A percentile compares a stretch with the other conserved stretches of the same genome.
Conservation (phyloP, 2,329 filamentous ascomycete genomes). For the Arthrobotrys conoides region DNA sequence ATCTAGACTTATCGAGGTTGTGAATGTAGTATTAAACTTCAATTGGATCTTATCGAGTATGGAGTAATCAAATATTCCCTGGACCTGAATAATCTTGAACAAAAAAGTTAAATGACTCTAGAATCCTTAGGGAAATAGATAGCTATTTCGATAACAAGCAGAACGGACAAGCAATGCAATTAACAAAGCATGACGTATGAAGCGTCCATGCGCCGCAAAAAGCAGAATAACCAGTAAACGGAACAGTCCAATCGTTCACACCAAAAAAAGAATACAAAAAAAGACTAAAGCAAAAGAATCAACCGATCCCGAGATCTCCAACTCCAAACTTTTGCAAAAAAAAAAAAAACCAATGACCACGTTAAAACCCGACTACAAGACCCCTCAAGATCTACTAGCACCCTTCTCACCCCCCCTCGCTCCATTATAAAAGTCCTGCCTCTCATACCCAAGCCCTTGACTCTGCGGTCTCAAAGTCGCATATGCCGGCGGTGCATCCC, state of each 20-base stretch:
- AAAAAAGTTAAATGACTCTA: no score
- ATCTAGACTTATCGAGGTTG: not conserved
- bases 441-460: conserved; percentile 34
- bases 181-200: no score
- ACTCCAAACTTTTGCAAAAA: conserved; percentile 3
- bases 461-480: conserved; percentile 38
- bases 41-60: no score
- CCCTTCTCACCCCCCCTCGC: conserved; percentile 4
- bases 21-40: no score
- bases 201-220: no score
- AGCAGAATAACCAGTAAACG: no score
- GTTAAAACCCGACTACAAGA: not conserved
- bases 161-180: no score
- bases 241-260: not conserved
- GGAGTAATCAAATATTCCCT: no score
- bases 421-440: conserved; percentile 17
- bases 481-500: conserved; percentile 49
- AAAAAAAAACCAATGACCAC: not conserved
- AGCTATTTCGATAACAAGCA: no score
- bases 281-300: not conserved
- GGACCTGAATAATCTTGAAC: not conserved
- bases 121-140: no score
- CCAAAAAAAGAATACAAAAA: not conserved
- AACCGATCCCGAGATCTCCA: not conserved
- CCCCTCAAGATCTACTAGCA: conserved; percentile 1